Evolutionary conservation across 305 asterid genomes (phyloP).

Genomic region (Fraxinus latifolia): DNA sequence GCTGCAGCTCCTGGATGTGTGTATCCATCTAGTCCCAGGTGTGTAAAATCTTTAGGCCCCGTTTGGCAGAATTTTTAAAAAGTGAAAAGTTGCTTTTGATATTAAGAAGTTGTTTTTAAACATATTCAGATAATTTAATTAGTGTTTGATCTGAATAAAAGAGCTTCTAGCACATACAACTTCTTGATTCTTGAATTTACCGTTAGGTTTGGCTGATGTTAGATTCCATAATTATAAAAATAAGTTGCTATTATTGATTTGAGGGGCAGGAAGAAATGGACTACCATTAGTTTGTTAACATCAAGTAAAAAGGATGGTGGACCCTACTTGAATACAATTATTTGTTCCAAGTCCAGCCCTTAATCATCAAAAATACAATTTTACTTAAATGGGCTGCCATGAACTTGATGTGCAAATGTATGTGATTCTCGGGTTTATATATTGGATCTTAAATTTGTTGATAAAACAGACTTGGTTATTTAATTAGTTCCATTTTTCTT

Average conservation of each 20-base stretch:
- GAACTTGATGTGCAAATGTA: constrained; percentile 7
- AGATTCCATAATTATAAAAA: not conserved
- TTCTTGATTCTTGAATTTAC: not conserved
- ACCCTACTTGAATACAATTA: not conserved
- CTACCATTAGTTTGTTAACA: not conserved
- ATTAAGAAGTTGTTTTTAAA: too few species aligned
- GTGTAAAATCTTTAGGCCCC: not conserved
- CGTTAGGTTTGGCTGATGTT: not conserved
- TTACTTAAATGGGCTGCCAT: constrained; percentile 22
- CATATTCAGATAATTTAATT: too few species aligned
- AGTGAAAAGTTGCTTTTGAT: not conserved
- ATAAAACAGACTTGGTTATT: not conserved
- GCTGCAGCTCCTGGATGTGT: constrained; percentile 39
- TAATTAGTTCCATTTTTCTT: not conserved
- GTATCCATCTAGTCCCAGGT: constrained; percentile 47
- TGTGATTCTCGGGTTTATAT: not conserved
- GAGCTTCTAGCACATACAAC: not conserved
- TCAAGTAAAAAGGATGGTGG: not conserved
- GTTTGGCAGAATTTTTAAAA: too few species aligned
- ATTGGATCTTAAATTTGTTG: not conserved
- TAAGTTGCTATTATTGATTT: not conserved
- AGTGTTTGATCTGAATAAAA: too few species aligned
- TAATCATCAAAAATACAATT: constrained; percentile 3
- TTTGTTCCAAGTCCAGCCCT: not conserved
- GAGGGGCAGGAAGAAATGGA: not conserved